phyloP scores from a whole-genome alignment of 495 filamentous ascomycete species.

The Trichoderma asperelloides region DNA sequence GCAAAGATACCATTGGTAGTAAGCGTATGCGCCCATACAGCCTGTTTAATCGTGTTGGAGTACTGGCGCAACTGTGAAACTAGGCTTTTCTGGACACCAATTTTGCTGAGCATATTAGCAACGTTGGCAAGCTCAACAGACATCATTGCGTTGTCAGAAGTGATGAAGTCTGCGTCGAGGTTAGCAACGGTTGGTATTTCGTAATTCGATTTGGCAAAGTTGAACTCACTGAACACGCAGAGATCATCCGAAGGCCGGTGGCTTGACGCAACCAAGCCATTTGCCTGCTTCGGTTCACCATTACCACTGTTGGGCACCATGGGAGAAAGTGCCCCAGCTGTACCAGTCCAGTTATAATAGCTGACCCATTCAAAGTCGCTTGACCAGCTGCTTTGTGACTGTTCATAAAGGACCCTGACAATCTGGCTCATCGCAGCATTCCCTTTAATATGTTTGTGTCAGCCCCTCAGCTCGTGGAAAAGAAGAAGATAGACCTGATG shows the following conservation, averaged over 20 bases:
- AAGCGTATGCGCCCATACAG: slow-evolving; percentile 22
- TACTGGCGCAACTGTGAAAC: slow-evolving; percentile 19
- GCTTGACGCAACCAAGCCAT: slow-evolving; percentile 40
- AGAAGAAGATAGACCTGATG: not conserved
- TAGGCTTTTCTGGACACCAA: slow-evolving; percentile 26
- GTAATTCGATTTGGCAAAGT: slow-evolving; percentile 21
- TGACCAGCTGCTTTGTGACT: slow-evolving; percentile 30
- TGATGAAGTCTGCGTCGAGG: slow-evolving; percentile 69
- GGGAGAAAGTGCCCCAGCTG: slow-evolving; percentile 32
- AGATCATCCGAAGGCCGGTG: slow-evolving; percentile 42
- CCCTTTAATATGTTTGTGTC: slow-evolving; percentile 26
- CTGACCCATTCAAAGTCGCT: slow-evolving; percentile 31
- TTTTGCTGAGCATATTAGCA: slow-evolving; percentile 54
- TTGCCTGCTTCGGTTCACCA: slow-evolving; percentile 42
- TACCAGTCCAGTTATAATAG: slow-evolving; percentile 37
- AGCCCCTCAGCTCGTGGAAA: not conserved
- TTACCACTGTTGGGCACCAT: slow-evolving; percentile 40
- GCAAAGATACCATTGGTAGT: slow-evolving; percentile 25
- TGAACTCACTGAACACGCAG: slow-evolving; percentile 31
- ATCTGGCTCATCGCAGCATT: slow-evolving; percentile 37
- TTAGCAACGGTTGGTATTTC: not conserved
- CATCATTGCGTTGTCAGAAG: slow-evolving; percentile 95
- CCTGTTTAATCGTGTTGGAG: slow-evolving; percentile 27
- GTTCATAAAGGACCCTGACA: slow-evolving; percentile 16
- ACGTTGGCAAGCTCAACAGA: slow-evolving; percentile 77